Evolutionary conservation across 1,284 basidiomycete genomes (phyloP), one percentile per base, ranked within the genome.

Genomic region (Ganoderma lucidum): DNA sequence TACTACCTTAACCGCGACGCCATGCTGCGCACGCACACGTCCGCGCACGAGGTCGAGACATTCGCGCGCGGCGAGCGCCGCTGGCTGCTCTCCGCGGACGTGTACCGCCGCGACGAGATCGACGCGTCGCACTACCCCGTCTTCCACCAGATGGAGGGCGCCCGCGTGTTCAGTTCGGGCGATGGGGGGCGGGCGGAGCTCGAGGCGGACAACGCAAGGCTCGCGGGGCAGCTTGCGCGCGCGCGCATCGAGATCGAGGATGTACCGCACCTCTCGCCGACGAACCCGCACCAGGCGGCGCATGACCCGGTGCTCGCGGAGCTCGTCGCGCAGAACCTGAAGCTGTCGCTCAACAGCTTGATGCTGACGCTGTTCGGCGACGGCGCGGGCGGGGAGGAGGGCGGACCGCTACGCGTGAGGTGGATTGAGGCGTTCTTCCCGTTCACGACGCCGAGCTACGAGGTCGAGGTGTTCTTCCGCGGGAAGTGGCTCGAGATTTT

Each of bases 381-480:
- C 15, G 82, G 80, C 39, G 80, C 83, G 28, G 83, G 86, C 64
- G 83, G 82, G 63, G 84, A 81, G 32, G 83, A 83, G 59, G 81
- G 83, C 58, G 84, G 89, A 53, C 96, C 97, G 32, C 82, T 99
- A 67, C 86, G 89, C 68, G 93, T 99, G 37, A 86, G 98, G 28
- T 99, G 98, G 98, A 99, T 99, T 73, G 94, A 98, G 76, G 96
- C 98, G 2, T 95, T 94, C 78, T 99, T 99, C 83, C 98, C 98
- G 0, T 99, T 98, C 86, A 99, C 98, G 68, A 93, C 91, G 68
- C 98, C 98, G 6, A 97, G 95, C 78, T 99, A 95, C 78, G 98
- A 99, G 80, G 97, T 99, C 55, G 98, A 99, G 79, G 96, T 99
- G 9, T 93, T 96, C 83, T 99, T 95, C 84, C 90, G 93, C 68